Evolutionary conservation across 2,329 filamentous ascomycete genomes (phyloP).

Genomic region (Aspergillus ruber): DNA sequence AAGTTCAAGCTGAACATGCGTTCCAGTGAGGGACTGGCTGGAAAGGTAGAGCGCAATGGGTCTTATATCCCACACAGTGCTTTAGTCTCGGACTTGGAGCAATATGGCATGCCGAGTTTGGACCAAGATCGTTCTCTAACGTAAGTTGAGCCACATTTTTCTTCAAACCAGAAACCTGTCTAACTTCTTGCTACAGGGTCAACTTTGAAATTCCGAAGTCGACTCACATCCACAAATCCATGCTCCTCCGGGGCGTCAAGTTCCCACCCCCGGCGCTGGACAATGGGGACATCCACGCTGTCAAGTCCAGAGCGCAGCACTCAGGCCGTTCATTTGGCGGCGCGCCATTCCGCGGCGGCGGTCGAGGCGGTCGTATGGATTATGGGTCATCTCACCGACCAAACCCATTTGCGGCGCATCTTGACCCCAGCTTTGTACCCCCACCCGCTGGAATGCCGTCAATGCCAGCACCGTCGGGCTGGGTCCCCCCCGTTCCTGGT

Average conservation of each 20-base stretch:
- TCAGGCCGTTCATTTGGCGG: constrained; percentile 66
- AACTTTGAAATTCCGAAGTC: constrained; percentile 75
- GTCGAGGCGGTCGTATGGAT: constrained; percentile 48
- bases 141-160: constrained; percentile 44
- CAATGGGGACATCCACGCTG: constrained; percentile 65
- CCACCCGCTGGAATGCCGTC: constrained; percentile 18
- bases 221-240: constrained; percentile 76
- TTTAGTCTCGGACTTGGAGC: constrained; percentile 69
- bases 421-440: constrained; percentile 39
- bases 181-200: constrained; percentile 54
- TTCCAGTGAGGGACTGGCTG: constrained; percentile 70
- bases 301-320: constrained; percentile 59
- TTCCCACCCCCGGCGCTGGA: constrained; percentile 67
- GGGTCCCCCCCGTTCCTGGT: constrained; percentile 26
- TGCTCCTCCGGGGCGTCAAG: constrained; percentile 79
- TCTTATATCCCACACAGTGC: constrained; percentile 78
- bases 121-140: constrained; percentile 82
- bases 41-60: constrained; percentile 73
- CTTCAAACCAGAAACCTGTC: background rate
- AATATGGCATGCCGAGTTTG: constrained; percentile 64
- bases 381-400: constrained; percentile 40
- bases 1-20: constrained; percentile 68
- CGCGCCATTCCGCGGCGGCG: constrained; percentile 50
- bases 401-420: constrained; percentile 44
- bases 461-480: constrained; percentile 29